Evolutionary conservation across 2,329 filamentous ascomycete species (phyloP), one percentile per base, ranked within the genome.

Genomic region (Mycosphaerella arachidis): DNA sequence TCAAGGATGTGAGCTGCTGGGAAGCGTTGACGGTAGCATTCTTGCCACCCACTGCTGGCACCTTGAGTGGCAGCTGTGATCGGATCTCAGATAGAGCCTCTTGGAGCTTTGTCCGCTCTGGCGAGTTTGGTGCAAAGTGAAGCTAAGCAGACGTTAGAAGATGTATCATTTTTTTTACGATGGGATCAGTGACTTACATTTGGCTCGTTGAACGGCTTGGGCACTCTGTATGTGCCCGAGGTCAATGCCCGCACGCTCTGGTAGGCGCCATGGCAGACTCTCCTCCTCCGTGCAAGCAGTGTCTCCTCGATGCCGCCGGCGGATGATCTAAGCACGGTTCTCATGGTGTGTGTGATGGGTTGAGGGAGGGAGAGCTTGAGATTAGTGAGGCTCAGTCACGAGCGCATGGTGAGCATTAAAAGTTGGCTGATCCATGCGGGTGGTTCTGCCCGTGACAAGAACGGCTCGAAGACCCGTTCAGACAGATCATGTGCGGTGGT

Each of bases 61-160:
- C 86, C 59, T 91, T 83, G 53, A 95, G 73, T 3, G 91, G 85
- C 6, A 84, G 82, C 72, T 83, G 84, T 69, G 84, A 83, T 75
- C 89, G 86, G 65, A 91, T 79, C 35, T 79, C 79, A 67, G 88
- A 84, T 18, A 97, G 76, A 16, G 91, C 90, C 52, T 87, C 84
- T 46, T 85, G 84, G 51, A 97, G 83, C 64, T 86, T 87, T 70
- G 87, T 83, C 62, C 92, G 84, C 72, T 96, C 89, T 20, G 86
- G 76, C 1, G 92, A 92, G 60, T 87, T 90, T 75, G 93, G 93
- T 62, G 82, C 81, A 74, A 96, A 97, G 76, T 93, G 88, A 78
- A 95, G 89, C 91, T 96, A 68, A 9, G 13, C 1, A 13, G 9
- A 16, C 24, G 29, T 30, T 33, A 24, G 46, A 29, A n/a, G 40